Percentiles rank a stretch among this genome's conserved stretches.
These are phyloP conservation scores for Colletotrichum endophyticum DNA, from an alignment of 2,329 filamentous ascomycete species.

Conservation along the genomic window DNA sequence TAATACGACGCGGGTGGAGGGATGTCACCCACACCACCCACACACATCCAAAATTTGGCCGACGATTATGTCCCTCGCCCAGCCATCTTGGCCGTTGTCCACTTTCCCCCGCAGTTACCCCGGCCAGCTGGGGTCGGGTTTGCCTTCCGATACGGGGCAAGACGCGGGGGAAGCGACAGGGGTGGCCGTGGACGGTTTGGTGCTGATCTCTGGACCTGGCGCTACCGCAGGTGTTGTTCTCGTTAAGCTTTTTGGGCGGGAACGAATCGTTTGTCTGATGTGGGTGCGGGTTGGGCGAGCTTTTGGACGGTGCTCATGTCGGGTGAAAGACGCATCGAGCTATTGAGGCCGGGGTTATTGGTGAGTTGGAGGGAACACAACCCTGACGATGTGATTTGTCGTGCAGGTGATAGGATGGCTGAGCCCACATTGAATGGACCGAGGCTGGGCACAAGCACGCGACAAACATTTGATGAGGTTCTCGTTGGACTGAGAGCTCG, in stretches of 20 bases:
- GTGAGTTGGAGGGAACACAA: background rate
- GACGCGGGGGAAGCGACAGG: conserved; percentile 16
- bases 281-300: background rate
- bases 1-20: conserved; percentile 6
- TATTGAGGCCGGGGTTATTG: background rate
- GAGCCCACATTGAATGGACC: background rate
- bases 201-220: conserved; percentile 8
- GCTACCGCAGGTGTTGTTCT: conserved; percentile 4
- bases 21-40: conserved; percentile 7
- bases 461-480: background rate
- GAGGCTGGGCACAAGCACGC: background rate
- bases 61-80: background rate
- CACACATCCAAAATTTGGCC: background rate
- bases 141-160: conserved; percentile 15
- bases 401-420: background rate
- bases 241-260: conserved; percentile 2
- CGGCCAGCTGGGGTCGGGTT: background rate
- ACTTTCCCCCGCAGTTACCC: conserved; percentile 4
- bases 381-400: conserved; percentile 8
- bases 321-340: background rate
- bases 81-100: background rate
- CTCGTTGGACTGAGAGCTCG: background rate
- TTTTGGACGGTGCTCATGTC: background rate
- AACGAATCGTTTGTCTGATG: conserved; percentile 2
- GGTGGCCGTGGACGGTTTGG: background rate